A percentile compares a stretch with the other conserved stretches of the same genome.
phyloP scores from a whole-genome alignment of 768 basidiomycete species.

The Asterophora lycoperdoides region DNA sequence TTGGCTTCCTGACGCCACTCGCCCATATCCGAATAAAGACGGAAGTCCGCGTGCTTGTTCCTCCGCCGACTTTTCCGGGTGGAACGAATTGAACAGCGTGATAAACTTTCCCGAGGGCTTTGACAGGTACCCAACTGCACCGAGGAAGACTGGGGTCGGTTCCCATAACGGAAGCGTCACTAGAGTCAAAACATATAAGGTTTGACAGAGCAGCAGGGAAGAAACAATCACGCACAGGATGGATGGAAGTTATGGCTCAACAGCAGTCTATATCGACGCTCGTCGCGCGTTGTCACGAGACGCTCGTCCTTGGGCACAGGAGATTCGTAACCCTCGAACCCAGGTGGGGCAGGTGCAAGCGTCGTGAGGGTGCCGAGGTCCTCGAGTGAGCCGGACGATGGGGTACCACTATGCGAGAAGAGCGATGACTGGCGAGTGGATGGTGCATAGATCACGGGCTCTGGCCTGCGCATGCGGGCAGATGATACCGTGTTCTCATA shows the following conservation, averaged over 20 bases:
- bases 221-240: conserved; percentile 43
- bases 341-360: not conserved
- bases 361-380: conserved; percentile 2
- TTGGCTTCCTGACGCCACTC: conserved; percentile 42
- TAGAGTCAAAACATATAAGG: conserved; percentile 16
- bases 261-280: conserved; percentile 64
- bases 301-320: conserved; percentile 34
- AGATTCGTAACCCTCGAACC: conserved; percentile 33
- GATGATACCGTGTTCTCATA: conserved; percentile 33
- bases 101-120: conserved; percentile 68
- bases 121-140: conserved; percentile 70
- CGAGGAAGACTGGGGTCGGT: conserved; percentile 57
- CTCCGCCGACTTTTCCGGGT: conserved; percentile 43
- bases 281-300: conserved; percentile 46
- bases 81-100: conserved; percentile 66
- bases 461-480: conserved; percentile 30
- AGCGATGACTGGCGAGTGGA: conserved; percentile 29
- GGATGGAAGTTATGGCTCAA: conserved; percentile 67
- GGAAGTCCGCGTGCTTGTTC: conserved; percentile 45
- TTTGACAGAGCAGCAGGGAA: not conserved
- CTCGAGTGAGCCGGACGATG: conserved; percentile 22
- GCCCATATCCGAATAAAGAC: conserved; percentile 62
- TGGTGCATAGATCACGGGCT: conserved; percentile 31
- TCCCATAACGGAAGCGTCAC: conserved; percentile 71
- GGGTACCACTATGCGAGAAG: conserved; percentile 20